Evolutionary conservation across 192 early-diverging fungal species (phyloP), one percentile per base, ranked within the genome.

Genomic region (Coemansia pectinata): DNA sequence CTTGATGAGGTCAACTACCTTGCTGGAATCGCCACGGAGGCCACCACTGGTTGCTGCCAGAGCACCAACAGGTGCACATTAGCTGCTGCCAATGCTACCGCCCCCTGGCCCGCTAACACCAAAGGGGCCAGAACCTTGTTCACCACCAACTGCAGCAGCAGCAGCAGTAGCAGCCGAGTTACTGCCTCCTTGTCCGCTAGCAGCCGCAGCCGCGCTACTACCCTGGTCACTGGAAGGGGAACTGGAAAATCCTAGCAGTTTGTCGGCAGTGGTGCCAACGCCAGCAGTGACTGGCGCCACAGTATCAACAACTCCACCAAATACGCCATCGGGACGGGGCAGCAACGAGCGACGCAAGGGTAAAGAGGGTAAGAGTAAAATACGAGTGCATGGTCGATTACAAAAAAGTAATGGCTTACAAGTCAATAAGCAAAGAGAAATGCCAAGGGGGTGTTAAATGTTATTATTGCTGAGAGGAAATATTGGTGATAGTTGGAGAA

Each of bases 241-340:
- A 15, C 14, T 27, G 2, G 9, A 14, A 29, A 57, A 38, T 9
- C 74, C 74, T 0, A 52, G 38, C 33, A 71, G 14, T 0, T 45
- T 5, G 66, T 71, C 64, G 29, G 67, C 11, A 0, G 69, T 70
- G 0, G 11, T 21, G 1, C 69, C 69, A 2, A 70, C 23, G 1
- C 69, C 74, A 17, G 25, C 31, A n/a, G 69, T 77, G 5, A 69
- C 21, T 0, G 76, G 70, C 2, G 76, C 76, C 17, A 39, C 33
- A 3, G 53, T 47, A 61, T 69, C 66, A 23, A 72, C 66, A 5
- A 67, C 71, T 0, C 76, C 76, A 9, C 55, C 67, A 3, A 72
- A 58, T 1, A 40, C 23, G 19, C 66, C 72, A 19, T 34, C 66
- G 0, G 62, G 66, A 4, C 8, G 29, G 10, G 70, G 75, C 65